phyloP scores from a whole-genome alignment of 441 rosid species.

The Pelargonium citronellum region DNA sequence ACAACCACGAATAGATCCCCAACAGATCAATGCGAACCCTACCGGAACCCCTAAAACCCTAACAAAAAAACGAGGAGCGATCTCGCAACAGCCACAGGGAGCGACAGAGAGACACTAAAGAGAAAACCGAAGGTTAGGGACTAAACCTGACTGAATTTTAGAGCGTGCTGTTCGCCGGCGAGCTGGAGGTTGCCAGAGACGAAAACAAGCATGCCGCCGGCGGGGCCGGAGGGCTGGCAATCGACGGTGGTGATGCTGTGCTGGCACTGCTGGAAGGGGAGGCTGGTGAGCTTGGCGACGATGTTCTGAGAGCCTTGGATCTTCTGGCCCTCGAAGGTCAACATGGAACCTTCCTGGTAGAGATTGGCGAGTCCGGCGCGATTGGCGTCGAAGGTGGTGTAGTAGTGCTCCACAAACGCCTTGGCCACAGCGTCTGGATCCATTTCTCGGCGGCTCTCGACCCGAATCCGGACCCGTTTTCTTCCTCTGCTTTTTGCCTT shows the following conservation, averaged over 20 bases:
- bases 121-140: background rate
- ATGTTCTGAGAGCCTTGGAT: constrained; percentile 75
- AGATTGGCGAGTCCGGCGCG: constrained; percentile 56
- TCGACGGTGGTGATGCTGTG: constrained; percentile 78
- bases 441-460: constrained; percentile 29
- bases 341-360: constrained; percentile 82
- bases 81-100: no score
- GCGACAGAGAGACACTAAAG: no score
- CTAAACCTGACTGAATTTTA: constrained; percentile 85
- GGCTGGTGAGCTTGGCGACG: constrained; percentile 70
- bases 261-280: constrained; percentile 91
- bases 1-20: no score
- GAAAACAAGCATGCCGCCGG: constrained; percentile 88
- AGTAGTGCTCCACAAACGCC: constrained; percentile 96
- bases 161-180: constrained; percentile 86
- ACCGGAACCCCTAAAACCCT: no score
- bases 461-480: background rate
- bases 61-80: no score
- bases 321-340: constrained; percentile 93
- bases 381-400: constrained; percentile 73
- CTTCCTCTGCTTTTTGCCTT: no score
- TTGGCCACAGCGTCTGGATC: constrained; percentile 81
- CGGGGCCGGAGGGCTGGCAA: constrained; percentile 89
- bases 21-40: no score
- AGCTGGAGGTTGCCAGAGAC: constrained; percentile 89